Conservation (phyloP, 129 eudicot genomes). For the Heracleum sosnowskyi region DNA sequence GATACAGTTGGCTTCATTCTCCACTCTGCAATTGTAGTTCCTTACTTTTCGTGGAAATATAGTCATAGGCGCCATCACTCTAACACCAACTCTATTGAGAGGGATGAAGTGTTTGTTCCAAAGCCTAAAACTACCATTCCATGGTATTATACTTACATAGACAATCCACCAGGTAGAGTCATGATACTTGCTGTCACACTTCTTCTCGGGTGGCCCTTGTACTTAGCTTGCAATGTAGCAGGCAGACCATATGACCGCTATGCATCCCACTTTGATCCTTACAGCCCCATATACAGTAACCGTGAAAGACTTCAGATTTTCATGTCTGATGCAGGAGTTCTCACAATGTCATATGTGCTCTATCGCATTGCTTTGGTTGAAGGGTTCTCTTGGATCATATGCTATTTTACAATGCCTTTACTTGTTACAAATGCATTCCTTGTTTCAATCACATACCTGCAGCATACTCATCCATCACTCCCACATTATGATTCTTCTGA, state of each 20-base stretch:
- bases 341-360: neutral
- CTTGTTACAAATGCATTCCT: constrained; percentile 10
- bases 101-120: constrained; percentile 9
- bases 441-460: constrained; percentile 7
- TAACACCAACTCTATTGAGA: neutral
- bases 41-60: constrained; percentile 9
- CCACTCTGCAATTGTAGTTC: constrained; percentile 9
- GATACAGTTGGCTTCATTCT: constrained; percentile 11
- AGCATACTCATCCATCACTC: constrained; percentile 11
- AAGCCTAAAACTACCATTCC: constrained; percentile 8
- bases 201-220: constrained; percentile 12
- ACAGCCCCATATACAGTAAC: constrained; percentile 8
- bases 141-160: constrained; percentile 8
- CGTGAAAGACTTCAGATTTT: constrained; percentile 9
- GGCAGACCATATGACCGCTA: constrained; percentile 6
- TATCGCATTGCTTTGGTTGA: neutral
- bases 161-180: constrained; percentile 7
- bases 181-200: constrained; percentile 8
- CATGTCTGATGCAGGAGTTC: constrained; percentile 7
- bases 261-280: constrained; percentile 5
- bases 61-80: constrained; percentile 13
- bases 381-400: neutral
- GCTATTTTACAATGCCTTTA: neutral
- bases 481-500: constrained; percentile 7
- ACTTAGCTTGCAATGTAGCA: constrained; percentile 5